phyloP scores from a whole-genome alignment of 2,329 filamentous ascomycete species.

The Volutella citrinella region DNA sequence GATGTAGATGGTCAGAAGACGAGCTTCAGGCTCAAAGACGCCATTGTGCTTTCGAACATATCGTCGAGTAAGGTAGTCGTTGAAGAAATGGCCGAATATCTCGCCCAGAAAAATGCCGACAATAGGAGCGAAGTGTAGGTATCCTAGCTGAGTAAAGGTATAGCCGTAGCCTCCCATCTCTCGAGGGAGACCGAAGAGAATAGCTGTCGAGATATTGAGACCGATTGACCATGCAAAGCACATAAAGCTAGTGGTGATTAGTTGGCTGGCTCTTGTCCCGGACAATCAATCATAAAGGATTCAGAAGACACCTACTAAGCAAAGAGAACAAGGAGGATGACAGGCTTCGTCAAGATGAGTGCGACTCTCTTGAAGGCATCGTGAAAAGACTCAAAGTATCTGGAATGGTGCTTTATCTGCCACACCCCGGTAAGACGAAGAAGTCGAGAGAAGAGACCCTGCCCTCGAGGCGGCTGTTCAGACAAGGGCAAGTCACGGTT shows the following conservation, averaged over 20 bases:
- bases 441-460: conserved; percentile 19
- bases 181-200: conserved; percentile 37
- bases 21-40: conserved; percentile 55
- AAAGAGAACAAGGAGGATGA: conserved; percentile 9
- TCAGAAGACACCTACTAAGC: conserved; percentile 8
- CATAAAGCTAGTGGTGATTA: too few species aligned
- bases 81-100: conserved; percentile 52
- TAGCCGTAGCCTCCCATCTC: conserved; percentile 46
- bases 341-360: conserved; percentile 12
- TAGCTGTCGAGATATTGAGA: conserved; percentile 54
- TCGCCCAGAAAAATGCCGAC: conserved; percentile 53
- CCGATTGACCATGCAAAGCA: conserved; percentile 51
- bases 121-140: conserved; percentile 58
- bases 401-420: conserved; percentile 14
- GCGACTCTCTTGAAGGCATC: conserved; percentile 13
- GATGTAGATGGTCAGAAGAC: conserved; percentile 46
- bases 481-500: conserved; percentile 37
- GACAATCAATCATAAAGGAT: background rate
- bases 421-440: conserved; percentile 17
- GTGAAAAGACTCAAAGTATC: conserved; percentile 9
- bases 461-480: conserved; percentile 34
- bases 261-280: too few species aligned
- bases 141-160: conserved; percentile 47
- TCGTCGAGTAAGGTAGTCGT: conserved; percentile 45
- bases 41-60: conserved; percentile 46